A percentile compares a stretch with the other conserved stretches of the same genome.
These are phyloP conservation scores for Aspergillus costaricaensis DNA, from an alignment of 2,329 filamentous ascomycete species.

Conservation along the genomic window DNA sequence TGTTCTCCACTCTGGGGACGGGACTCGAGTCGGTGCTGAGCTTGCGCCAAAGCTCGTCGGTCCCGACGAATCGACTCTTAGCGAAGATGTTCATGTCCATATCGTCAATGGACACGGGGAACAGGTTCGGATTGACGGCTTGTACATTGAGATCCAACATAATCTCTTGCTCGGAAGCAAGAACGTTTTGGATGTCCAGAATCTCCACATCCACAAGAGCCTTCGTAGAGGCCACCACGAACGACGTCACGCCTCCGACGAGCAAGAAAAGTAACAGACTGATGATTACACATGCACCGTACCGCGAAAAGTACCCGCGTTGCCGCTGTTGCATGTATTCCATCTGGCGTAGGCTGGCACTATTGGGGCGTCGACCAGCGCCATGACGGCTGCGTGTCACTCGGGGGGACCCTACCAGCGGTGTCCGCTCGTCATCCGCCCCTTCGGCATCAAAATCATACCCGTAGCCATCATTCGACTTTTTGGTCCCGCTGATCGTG, in stretches of 20 bases:
- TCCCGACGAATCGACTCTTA: slow-evolving; percentile 85
- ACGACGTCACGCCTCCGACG: slow-evolving; percentile 80
- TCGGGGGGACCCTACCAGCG: slow-evolving; percentile 67
- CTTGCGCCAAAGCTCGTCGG: slow-evolving; percentile 48
- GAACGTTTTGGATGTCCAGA: slow-evolving; percentile 79
- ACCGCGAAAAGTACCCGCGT: slow-evolving; percentile 67
- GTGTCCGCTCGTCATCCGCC: slow-evolving; percentile 85
- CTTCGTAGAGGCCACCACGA: slow-evolving; percentile 89
- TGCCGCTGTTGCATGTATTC: slow-evolving; percentile 71
- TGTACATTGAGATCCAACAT: slow-evolving; percentile 89
- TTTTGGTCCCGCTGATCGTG: slow-evolving; percentile 51
- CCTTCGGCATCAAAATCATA: slow-evolving; percentile 83
- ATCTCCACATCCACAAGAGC: slow-evolving; percentile 78
- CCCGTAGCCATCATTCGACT: slow-evolving; percentile 63
- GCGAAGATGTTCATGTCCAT: slow-evolving; percentile 93
- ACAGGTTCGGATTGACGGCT: slow-evolving; percentile 89
- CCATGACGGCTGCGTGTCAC: slow-evolving; percentile 59
- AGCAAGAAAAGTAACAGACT: slow-evolving; percentile 78
- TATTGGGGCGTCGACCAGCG: slow-evolving; percentile 53
- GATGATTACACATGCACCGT: slow-evolving; percentile 85
- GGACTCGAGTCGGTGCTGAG: slow-evolving; percentile 28
- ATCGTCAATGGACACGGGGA: slow-evolving; percentile 80
- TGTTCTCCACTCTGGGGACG: slow-evolving; percentile 36
- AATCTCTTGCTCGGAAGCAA: slow-evolving; percentile 90
- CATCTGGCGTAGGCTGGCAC: slow-evolving; percentile 65